These are phyloP conservation scores for Polygonum maritimum DNA, from an alignment of 148 eudicot genomes.

Conservation along the genomic window DNA sequence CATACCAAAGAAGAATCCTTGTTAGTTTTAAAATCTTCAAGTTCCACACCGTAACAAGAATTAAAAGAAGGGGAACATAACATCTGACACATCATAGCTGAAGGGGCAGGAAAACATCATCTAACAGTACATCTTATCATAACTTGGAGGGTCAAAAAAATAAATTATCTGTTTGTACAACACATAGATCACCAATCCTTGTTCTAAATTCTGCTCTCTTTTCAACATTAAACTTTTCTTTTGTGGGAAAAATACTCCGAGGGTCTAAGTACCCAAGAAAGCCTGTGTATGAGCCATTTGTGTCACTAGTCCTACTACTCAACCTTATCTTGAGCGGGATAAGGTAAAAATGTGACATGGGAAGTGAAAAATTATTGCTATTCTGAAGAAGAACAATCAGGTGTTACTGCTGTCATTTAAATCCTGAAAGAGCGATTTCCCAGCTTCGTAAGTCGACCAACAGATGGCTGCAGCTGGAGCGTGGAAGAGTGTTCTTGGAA, in stretches of 20 bases:
- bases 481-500: constrained; percentile 46
- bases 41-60: not conserved
- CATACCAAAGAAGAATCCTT: not conserved
- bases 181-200: not conserved
- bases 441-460: constrained; percentile 53
- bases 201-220: not conserved
- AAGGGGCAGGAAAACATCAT: not conserved
- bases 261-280: not conserved
- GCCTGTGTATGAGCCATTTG: not conserved
- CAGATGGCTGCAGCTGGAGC: constrained; percentile 56
- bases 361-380: not conserved
- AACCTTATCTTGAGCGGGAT: not conserved
- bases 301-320: not conserved
- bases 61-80: not conserved
- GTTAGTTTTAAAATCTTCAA: not conserved
- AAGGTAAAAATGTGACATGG: not conserved
- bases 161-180: not conserved
- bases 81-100: not conserved
- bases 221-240: not conserved
- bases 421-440: constrained; percentile 32
- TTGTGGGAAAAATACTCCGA: not conserved
- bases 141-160: not conserved
- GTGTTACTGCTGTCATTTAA: constrained; percentile 13
- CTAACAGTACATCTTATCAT: not conserved
- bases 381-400: constrained; percentile 5